Conservation (phyloP, 805 yeast genomes). For the Wickerhamomyces hampshirensis region DNA sequence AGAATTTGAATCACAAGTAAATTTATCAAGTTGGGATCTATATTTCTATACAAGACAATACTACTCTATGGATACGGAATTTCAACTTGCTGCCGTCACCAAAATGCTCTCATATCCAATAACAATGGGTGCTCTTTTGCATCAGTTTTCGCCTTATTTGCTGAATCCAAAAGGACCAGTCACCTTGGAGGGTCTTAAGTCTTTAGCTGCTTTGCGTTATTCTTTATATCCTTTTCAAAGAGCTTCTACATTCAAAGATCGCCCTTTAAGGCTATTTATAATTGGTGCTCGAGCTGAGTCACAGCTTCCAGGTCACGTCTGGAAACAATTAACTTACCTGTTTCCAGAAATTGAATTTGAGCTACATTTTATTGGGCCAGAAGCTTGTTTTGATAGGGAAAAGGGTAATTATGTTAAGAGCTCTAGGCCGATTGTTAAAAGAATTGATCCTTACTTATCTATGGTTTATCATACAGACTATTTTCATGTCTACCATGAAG, state of each 20-base stretch:
- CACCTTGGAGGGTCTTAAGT: constrained; percentile 88
- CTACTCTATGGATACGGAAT: constrained; percentile 95
- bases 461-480: constrained; percentile 84
- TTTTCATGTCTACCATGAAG: constrained; percentile 86
- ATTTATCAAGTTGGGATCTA: constrained; percentile 85
- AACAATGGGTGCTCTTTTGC: constrained; percentile 79
- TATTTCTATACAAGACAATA: constrained; percentile 90
- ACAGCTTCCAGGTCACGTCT: constrained; percentile 87
- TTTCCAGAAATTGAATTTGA: constrained; percentile 83
- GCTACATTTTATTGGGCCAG: constrained; percentile 92
- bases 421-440: constrained; percentile 62
- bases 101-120: constrained; percentile 91
- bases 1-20: constrained; percentile 68
- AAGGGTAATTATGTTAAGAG: constrained; percentile 54
- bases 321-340: constrained; percentile 87
- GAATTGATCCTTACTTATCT: constrained; percentile 69
- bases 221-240: constrained; percentile 69
- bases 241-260: constrained; percentile 62
- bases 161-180: constrained; percentile 82
- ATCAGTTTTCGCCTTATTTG: constrained; percentile 80
- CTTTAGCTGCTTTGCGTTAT: constrained; percentile 87
- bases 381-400: constrained; percentile 72
- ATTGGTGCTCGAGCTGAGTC: constrained; percentile 93
- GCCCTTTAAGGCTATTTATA: constrained; percentile 86
- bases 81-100: constrained; percentile 91